Conservation (phyloP, 2,329 filamentous ascomycete species). For the Phialophora macrospora region DNA sequence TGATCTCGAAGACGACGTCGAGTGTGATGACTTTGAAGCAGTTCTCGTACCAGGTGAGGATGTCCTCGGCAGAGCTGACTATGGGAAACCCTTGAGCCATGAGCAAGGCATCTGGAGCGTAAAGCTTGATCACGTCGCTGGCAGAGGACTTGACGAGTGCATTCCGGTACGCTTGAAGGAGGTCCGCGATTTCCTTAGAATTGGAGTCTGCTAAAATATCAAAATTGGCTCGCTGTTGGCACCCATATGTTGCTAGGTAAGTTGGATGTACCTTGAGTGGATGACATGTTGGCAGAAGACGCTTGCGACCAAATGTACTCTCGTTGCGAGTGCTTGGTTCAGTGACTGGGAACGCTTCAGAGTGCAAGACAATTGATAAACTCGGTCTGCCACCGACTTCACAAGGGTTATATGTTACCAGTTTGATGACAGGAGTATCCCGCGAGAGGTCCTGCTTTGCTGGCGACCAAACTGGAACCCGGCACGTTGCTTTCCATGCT, state of each 20-base stretch:
- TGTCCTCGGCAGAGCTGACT: slow-evolving; percentile 4
- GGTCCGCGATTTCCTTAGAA: background rate
- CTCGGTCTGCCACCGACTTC: background rate
- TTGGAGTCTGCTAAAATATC: background rate
- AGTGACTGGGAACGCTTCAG: background rate
- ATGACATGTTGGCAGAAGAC: background rate
- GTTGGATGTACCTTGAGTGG: background rate
- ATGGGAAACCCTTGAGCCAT: slow-evolving; percentile 9
- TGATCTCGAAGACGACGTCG: slow-evolving; percentile 6
- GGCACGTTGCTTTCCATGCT: background rate
- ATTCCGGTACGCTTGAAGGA: slow-evolving; percentile 4
- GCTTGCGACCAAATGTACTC: background rate
- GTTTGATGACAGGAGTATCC: background rate
- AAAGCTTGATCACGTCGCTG: slow-evolving; percentile 7
- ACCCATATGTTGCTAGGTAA: background rate
- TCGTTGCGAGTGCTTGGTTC: background rate
- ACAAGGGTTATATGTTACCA: background rate
- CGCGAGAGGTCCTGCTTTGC: background rate
- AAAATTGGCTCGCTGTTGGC: background rate
- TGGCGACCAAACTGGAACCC: background rate
- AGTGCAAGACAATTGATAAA: background rate
- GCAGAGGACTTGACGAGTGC: slow-evolving; percentile 9
- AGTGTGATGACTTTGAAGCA: slow-evolving; percentile 9
- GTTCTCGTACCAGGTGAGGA: slow-evolving; percentile 10
- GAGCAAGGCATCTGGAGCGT: slow-evolving; percentile 4